A percentile compares a stretch with the other conserved stretches of the same genome.
Evolutionary conservation across 2,329 filamentous ascomycete species (phyloP).

Genomic region (Pestalotiopsis sp.): DNA sequence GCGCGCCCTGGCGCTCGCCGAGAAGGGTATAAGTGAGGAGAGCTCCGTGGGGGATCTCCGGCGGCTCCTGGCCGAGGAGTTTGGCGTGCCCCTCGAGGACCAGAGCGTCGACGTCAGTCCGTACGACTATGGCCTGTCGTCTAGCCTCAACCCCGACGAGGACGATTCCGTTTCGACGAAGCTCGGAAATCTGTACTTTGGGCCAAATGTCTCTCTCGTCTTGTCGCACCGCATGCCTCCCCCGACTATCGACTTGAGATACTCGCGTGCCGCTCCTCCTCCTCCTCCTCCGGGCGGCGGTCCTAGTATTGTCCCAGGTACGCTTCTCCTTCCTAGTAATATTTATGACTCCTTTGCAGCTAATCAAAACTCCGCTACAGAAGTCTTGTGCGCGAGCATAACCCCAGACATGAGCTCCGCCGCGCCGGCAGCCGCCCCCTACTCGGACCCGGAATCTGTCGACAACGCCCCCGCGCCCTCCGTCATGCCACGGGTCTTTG

Average conservation of each 20-base stretch:
- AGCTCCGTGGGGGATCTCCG: slow-evolving; percentile 1
- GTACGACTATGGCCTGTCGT: background rate
- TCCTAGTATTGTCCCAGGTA: background rate
- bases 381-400: background rate
- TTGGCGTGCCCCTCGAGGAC: slow-evolving; percentile 1
- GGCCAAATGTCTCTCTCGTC: background rate
- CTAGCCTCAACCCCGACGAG: background rate
- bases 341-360: background rate
- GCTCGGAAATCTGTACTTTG: slow-evolving; percentile 8
- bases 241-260: background rate
- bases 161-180: background rate
- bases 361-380: background rate
- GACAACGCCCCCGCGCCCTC: too few relatives aligned
- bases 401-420: too few relatives aligned
- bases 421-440: too few relatives aligned
- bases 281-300: background rate
- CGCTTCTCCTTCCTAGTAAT: background rate
- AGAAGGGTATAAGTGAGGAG: background rate
- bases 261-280: background rate
- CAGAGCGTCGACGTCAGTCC: background rate
- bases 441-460: too few relatives aligned
- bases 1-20: background rate
- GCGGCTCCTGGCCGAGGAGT: background rate
- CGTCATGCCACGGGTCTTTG: too few relatives aligned
- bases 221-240: background rate